Base-by-base conservation (phyloP, 163 green algal genomes). In the Scenedesmus sp. region DNA sequence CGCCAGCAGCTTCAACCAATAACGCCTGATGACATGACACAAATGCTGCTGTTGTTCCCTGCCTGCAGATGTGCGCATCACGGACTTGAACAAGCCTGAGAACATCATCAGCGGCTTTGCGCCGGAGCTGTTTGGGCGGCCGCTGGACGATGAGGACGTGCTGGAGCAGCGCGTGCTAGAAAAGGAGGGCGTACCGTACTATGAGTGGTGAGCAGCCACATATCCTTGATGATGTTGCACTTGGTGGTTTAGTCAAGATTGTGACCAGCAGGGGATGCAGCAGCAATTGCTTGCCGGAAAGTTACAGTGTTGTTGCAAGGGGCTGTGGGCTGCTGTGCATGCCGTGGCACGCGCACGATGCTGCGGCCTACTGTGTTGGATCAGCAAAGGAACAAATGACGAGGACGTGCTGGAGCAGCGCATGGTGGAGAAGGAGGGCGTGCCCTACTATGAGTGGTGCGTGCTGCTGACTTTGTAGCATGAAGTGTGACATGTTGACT, bases 61-160 rank as follows among this genome's bases (percentile, higher is more conserved):
- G 15, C 82, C 5, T 56, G 64, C 74, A 92, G 81, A 93, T 34
- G 76, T 93, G 59, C 84, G 60, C 1, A 95, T 98, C 20, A 81
- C 97, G 70, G 91, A 98, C 7, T 88, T 99, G 59, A 97, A 95
- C 9, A 55, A 88, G 1, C 97, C 97, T 1, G 93, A 98, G 16
- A 95, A 96, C 46, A 94, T 99, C 59, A 98, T 99, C 70, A 92
- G 94, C 82, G 97, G 97, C 26, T 99, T 99, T 94, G 97, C 93
- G 0, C 97, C 97, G 0, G 98, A 99, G 94, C 94, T 99, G 56
- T 98, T 96, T 93, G 97, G 97, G 2, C 66, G 70, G 83, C 55
- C 97, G 3, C 86, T 98, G 59, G 57, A 95, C 84, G 96, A 99
- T 2, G 96, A 89, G 6, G 97, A 99, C 91, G 94, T 99, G 46